phyloP scores from a whole-genome alignment of 108 stramenopile genomes.

The Nitzschia putrida region DNA sequence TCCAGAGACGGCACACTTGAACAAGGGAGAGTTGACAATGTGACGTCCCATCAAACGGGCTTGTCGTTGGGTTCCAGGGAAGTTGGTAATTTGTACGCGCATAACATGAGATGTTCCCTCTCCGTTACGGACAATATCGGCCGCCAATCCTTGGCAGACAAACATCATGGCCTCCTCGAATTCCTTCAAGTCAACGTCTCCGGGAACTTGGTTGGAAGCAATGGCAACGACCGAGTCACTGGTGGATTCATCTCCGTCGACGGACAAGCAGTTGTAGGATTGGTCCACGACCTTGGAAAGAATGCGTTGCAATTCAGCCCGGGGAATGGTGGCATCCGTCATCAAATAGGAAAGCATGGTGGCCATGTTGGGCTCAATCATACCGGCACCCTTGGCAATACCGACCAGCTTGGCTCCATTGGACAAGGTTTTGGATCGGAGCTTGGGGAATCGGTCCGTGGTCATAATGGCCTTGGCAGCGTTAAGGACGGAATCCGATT shows the following conservation, averaged over 20 bases:
- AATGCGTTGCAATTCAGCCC: conserved; percentile 70
- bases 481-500: conserved; percentile 75
- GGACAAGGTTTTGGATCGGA: conserved; percentile 76
- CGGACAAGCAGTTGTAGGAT: conserved; percentile 93
- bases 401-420: conserved; percentile 81
- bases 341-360: conserved; percentile 95
- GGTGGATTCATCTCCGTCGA: conserved; percentile 96
- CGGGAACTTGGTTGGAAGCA: conserved; percentile 73
- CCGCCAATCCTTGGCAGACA: conserved; percentile 80
- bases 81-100: conserved; percentile 80
- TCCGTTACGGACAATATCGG: conserved; percentile 97
- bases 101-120: conserved; percentile 99
- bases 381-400: conserved; percentile 97
- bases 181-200: conserved; percentile 57
- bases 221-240: conserved; percentile 89
- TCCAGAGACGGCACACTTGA: conserved; percentile 96
- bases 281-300: conserved; percentile 65
- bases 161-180: conserved; percentile 78
- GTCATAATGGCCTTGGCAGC: conserved; percentile 90
- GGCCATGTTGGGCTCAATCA: conserved; percentile 98
- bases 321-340: conserved; percentile 86
- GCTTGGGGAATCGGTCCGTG: conserved; percentile 84
- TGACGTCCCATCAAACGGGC: conserved; percentile 88
- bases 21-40: conserved; percentile 93
- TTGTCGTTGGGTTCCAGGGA: conserved; percentile 74